Evolutionary conservation across 2,329 filamentous ascomycete species (phyloP), one percentile per base, ranked within the genome.

Genomic region (Hypomyces rosellus): DNA sequence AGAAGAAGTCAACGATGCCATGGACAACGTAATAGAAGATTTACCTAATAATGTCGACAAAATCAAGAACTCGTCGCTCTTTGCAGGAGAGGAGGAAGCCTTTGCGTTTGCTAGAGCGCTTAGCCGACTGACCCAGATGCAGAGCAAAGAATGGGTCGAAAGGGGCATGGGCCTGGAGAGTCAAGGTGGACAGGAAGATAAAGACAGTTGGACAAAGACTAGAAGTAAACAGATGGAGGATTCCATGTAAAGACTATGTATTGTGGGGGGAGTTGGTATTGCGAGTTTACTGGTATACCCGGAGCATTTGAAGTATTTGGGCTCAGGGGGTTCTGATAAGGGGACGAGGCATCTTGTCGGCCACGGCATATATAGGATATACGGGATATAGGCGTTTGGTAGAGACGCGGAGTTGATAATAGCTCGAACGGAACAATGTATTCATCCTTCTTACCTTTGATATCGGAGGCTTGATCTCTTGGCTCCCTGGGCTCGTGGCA

Each of bases 61-160:
- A 68, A 75, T 99, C 60, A 95, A 95, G 73, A 85, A 84, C 57
- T 89, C 85, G 39, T 88, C 81, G 57, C 81, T 97, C 37, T 99
- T 99, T 67, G 88, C 86, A 1, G 93, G 93, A 38, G 93, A 96
- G 52, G 93, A 99, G 72, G 93, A 99, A 70, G 81, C 89, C 0
- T 99, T 99, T 72, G 93, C 93, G 0, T 99, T 99, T 74, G 90
- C 90, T 20, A 76, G 93, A 48, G 93, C 93, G 1, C 68, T 97
- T 59, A 91, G 86, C 48, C 75, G 93, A 50, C 71, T 99, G 54
- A 86, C 77, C 49, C 90, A 97, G 69, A 99, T 99, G 93, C 89
- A 90, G 16, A 93, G 89, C 65, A 82, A 84, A 66, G 87, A 96
- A 66, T 99, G 93, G 93, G 88, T 97, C 3, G 92, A 97, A 70